These are phyloP conservation scores for Scortechinia acanthostroma DNA, from an alignment of 2,329 filamentous ascomycete genomes.

Conservation along the genomic window DNA sequence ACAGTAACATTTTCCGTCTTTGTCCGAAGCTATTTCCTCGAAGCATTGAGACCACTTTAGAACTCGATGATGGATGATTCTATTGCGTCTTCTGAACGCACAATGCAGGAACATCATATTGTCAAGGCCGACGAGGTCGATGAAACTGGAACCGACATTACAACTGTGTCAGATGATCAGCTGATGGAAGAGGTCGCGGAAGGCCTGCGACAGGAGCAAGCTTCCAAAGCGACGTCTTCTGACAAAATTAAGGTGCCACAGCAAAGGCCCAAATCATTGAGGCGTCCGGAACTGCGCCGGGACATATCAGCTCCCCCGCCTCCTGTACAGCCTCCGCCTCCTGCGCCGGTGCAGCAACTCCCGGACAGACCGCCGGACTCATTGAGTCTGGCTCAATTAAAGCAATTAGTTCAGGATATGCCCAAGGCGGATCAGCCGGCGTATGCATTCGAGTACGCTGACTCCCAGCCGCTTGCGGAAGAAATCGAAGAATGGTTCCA, in stretches of 20 bases:
- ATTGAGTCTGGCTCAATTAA: slow-evolving; percentile 32
- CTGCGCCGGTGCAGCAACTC: slow-evolving; percentile 27
- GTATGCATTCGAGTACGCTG: slow-evolving; percentile 81
- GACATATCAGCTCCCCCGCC: slow-evolving; percentile 23
- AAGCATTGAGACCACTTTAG: too few species aligned
- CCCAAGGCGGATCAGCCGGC: slow-evolving; percentile 39
- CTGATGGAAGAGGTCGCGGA: slow-evolving; percentile 28
- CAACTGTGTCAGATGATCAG: slow-evolving; percentile 29
- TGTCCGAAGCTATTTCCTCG: too few species aligned
- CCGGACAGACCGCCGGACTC: slow-evolving; percentile 26
- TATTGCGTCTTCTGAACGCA: slow-evolving; percentile 8
- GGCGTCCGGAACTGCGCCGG: slow-evolving; percentile 14
- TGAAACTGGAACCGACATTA: slow-evolving; percentile 33
- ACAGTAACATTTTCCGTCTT: background rate
- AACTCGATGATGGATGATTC: slow-evolving; percentile 15
- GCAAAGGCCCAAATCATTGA: background rate
- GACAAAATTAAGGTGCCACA: slow-evolving; percentile 3
- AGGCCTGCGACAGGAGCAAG: slow-evolving; percentile 22
- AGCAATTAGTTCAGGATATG: slow-evolving; percentile 32
- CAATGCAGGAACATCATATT: slow-evolving; percentile 25
- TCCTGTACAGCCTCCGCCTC: slow-evolving; percentile 32
- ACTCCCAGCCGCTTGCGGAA: slow-evolving; percentile 69
- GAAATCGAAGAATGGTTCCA: slow-evolving; percentile 98
- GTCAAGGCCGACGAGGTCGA: slow-evolving; percentile 39
- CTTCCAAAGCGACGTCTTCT: slow-evolving; percentile 9